Percentiles rank a stretch among this genome's conserved stretches.
Evolutionary conservation across 164 flowering plant genomes (phyloP).

Genomic region (Piper betle): DNA sequence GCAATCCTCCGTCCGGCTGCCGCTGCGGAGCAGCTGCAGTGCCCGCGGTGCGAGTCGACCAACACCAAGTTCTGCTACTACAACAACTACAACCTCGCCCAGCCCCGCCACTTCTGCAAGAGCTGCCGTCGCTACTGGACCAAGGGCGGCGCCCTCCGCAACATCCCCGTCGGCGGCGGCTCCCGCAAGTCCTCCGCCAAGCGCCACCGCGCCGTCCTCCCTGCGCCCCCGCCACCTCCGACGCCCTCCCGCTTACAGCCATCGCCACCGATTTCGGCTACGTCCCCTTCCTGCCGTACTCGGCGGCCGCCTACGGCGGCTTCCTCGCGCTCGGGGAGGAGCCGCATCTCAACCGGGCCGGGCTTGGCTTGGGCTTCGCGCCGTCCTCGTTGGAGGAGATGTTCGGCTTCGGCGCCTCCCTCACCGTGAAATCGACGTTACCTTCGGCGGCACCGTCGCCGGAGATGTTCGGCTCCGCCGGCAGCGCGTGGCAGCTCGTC

Average conservation of each 20-base stretch:
- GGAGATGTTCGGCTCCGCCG: conserved; percentile 7
- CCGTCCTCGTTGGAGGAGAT: conserved; percentile 14
- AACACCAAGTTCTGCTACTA: conserved; percentile 71
- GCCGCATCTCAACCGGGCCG: conserved; percentile 4
- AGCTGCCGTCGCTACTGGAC: conserved; percentile 66
- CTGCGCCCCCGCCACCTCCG: neutral
- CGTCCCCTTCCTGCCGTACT: conserved; percentile 17
- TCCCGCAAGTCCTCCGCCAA: conserved; percentile 32
- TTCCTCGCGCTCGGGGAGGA: conserved; percentile 18
- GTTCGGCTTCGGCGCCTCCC: conserved; percentile 16
- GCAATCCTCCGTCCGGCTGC: neutral
- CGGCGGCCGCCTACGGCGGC: conserved; percentile 16
- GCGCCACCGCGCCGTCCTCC: conserved; percentile 22
- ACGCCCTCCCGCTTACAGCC: neutral
- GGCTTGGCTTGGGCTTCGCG: conserved; percentile 19
- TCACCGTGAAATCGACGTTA: conserved; percentile 9
- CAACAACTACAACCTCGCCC: conserved; percentile 63
- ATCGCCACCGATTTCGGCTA: conserved; percentile 10
- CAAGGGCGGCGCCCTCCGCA: conserved; percentile 53
- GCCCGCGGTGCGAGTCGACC: conserved; percentile 55
- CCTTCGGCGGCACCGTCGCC: neutral
- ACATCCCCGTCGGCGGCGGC: conserved; percentile 61
- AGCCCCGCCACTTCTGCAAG: conserved; percentile 66
- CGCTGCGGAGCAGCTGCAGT: conserved; percentile 22
- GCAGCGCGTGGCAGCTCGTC: conserved; percentile 8